phyloP scores from a whole-genome alignment of 1,284 basidiomycete species.

The Peniophora sp. region DNA sequence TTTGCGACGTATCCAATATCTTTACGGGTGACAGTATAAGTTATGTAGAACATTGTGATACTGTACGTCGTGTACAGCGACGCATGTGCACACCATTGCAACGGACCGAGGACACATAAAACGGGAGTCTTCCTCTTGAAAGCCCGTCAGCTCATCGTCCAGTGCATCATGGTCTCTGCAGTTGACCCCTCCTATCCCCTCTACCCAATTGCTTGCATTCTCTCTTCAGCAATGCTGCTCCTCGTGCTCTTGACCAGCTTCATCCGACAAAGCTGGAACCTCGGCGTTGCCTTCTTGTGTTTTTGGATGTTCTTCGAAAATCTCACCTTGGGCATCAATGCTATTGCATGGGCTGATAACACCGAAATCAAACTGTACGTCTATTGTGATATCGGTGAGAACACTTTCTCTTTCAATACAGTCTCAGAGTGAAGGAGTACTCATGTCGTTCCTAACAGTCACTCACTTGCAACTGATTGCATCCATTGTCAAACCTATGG shows the following conservation, averaged over 20 bases:
- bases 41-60: too few relatives aligned
- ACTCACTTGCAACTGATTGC: neutral
- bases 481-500: neutral
- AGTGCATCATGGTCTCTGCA: too few relatives aligned
- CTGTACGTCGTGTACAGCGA: too few relatives aligned
- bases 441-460: too few relatives aligned
- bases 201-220: neutral
- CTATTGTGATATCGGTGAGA: neutral
- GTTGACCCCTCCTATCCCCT: neutral
- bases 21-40: too few relatives aligned
- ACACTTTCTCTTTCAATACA: too few relatives aligned
- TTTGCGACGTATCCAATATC: too few relatives aligned
- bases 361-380: neutral
- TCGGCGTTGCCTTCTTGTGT: neutral
- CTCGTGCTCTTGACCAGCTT: neutral
- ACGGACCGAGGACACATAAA: too few relatives aligned
- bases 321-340: neutral
- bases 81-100: too few relatives aligned
- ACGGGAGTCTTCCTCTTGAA: too few relatives aligned
- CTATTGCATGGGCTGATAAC: neutral
- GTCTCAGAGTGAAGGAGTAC: too few relatives aligned
- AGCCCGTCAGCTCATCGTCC: too few relatives aligned
- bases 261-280: neutral
- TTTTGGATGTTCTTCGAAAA: neutral
- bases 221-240: neutral